A percentile compares a stretch with the other conserved stretches of the same genome.
Conservation (phyloP, 257 asterid genomes). For the Solanum chilense region DNA sequence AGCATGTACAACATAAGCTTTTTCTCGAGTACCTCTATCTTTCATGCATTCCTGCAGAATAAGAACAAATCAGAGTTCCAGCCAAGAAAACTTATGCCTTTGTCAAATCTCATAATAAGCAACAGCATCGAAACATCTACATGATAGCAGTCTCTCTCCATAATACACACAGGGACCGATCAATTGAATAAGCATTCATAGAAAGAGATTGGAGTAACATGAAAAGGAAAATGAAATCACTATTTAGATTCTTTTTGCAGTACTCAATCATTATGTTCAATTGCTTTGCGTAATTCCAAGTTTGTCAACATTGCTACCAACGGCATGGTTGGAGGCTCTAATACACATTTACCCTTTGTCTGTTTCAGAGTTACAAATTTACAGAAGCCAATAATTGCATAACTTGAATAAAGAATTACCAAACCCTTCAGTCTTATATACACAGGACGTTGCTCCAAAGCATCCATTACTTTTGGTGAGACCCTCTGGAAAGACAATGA, state of each 20-base stretch:
- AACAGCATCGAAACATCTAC: background rate
- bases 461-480: conserved; percentile 56
- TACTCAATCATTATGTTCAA: background rate
- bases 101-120: background rate
- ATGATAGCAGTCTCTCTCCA: background rate
- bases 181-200: background rate
- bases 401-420: conserved; percentile 38
- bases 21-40: conserved; percentile 39
- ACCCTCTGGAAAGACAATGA: conserved; percentile 34
- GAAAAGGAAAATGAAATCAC: background rate
- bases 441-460: conserved; percentile 60
- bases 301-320: background rate
- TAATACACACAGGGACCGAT: background rate
- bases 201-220: background rate
- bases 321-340: background rate
- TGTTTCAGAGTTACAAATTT: background rate
- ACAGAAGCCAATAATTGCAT: background rate
- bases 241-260: background rate
- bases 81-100: background rate
- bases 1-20: conserved; percentile 71
- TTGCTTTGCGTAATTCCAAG: background rate
- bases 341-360: background rate
- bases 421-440: conserved; percentile 66
- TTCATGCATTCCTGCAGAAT: conserved; percentile 65
- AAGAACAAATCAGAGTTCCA: background rate